Percentiles rank a stretch among this genome's conserved stretches.
Conservation (phyloP, 257 asterid genomes). For the Scutellaria minor region DNA sequence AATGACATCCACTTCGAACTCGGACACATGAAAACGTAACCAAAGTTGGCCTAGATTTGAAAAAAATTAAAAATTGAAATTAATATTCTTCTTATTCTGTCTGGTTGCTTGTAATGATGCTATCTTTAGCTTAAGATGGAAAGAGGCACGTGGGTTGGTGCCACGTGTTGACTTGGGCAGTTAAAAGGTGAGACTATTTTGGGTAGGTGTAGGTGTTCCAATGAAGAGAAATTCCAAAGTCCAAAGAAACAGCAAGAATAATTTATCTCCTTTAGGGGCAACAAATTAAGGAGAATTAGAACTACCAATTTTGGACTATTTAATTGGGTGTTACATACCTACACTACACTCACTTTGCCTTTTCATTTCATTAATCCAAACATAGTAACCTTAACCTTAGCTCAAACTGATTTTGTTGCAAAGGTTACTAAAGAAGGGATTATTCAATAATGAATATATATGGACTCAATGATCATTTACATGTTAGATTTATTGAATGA, state of each 20-base stretch:
- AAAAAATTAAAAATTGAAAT: no score
- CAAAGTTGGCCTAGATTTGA: not conserved
- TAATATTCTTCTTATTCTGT: not conserved
- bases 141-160: constrained; percentile 12
- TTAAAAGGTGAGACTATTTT: not conserved
- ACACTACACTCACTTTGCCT: not conserved
- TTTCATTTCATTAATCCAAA: constrained; percentile 1
- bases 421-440: constrained; percentile 15
- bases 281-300: constrained; percentile 15
- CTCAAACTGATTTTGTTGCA: constrained; percentile 22
- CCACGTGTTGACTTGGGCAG: constrained; percentile 22
- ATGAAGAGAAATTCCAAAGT: not conserved
- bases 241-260: constrained; percentile 1
- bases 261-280: constrained; percentile 22
- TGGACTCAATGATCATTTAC: not conserved
- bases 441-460: not conserved
- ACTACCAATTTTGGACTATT: constrained; percentile 37
- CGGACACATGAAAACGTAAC: not conserved
- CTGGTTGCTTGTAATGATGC: not conserved
- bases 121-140: not conserved
- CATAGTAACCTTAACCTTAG: constrained; percentile 22
- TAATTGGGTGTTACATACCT: constrained; percentile 27
- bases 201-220: not conserved
- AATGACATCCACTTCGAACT: not conserved
- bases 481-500: no score